A percentile compares a stretch with the other conserved stretches of the same genome.
phyloP scores from a whole-genome alignment of 208 protist genomes.

The Histomonas meleagridis region DNA sequence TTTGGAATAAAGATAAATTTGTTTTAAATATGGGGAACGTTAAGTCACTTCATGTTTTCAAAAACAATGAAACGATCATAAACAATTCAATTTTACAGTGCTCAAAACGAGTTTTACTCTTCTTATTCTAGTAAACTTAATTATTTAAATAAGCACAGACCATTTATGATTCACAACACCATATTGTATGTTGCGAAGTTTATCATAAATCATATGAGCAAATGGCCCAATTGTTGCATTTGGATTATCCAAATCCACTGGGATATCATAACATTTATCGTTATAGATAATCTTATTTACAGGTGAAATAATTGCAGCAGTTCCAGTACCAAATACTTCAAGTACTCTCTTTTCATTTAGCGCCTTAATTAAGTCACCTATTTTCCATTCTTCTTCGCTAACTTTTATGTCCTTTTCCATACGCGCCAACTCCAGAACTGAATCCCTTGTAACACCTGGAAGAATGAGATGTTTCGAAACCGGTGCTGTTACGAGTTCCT shows the following conservation, averaged over 20 bases:
- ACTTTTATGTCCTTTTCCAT: conserved; percentile 70
- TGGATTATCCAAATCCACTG: conserved; percentile 15
- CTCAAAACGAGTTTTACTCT: too few species aligned
- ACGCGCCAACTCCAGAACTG: conserved; percentile 68
- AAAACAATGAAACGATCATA: too few species aligned
- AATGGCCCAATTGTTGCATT: conserved; percentile 35
- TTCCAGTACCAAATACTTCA: conserved; percentile 41
- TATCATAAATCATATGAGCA: conserved; percentile 39
- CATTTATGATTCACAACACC: conserved; percentile 44
- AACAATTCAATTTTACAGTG: too few species aligned
- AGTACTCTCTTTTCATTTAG: conserved; percentile 60
- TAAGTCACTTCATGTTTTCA: too few species aligned
- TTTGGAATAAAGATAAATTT: too few species aligned
- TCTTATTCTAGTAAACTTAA: too few species aligned
- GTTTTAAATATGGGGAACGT: too few species aligned
- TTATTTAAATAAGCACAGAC: too few species aligned
- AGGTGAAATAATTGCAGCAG: conserved; percentile 43
- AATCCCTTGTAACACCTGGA: conserved; percentile 83
- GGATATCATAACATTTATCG: conserved; percentile 40
- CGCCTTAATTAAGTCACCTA: conserved; percentile 68
- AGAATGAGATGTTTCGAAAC: conserved; percentile 74
- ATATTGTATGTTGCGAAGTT: conserved; percentile 42
- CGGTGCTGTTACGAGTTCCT: conserved; percentile 76
- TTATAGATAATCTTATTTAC: conserved; percentile 39
- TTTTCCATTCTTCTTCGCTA: conserved; percentile 61